These are phyloP conservation scores for Kodamaea restingae DNA, from an alignment of 805 yeast species.

Conservation along the genomic window DNA sequence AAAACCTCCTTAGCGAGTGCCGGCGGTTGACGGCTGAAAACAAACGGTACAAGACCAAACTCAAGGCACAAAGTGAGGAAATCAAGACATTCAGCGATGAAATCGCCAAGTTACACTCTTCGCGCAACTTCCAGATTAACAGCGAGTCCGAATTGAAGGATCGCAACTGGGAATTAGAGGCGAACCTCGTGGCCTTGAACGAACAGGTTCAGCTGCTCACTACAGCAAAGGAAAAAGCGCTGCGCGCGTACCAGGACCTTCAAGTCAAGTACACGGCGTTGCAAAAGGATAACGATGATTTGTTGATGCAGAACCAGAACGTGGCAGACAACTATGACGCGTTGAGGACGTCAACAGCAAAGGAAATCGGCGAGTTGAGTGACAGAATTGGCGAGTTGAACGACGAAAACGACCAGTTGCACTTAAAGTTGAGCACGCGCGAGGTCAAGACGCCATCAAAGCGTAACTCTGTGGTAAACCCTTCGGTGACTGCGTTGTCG, in stretches of 20 bases:
- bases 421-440: conserved; percentile 28
- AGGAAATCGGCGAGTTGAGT: conserved; percentile 47
- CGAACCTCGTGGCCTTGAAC: conserved; percentile 42
- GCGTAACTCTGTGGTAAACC: conserved; percentile 12
- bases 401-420: conserved; percentile 63
- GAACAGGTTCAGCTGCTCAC: conserved; percentile 41
- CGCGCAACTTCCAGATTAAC: conserved; percentile 29
- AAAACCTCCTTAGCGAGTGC: conserved; percentile 65
- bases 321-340: conserved; percentile 37
- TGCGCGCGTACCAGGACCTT: conserved; percentile 30
- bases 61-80: conserved; percentile 43
- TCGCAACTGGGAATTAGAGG: conserved; percentile 62
- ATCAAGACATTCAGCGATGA: conserved; percentile 36
- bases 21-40: conserved; percentile 66
- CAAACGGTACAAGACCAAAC: conserved; percentile 39
- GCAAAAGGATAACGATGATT: conserved; percentile 49
- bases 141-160: conserved; percentile 53
- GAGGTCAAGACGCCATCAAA: conserved; percentile 6
- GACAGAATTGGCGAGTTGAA: conserved; percentile 55
- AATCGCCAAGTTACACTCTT: conserved; percentile 31
- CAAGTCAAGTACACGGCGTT: conserved; percentile 22
- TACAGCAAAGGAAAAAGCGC: conserved; percentile 37
- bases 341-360: conserved; percentile 31
- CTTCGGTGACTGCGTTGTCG: conserved; percentile 11
- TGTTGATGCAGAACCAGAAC: conserved; percentile 35